phyloP scores from a whole-genome alignment of 306 rosid species.

The Cucurbita moschata region DNA sequence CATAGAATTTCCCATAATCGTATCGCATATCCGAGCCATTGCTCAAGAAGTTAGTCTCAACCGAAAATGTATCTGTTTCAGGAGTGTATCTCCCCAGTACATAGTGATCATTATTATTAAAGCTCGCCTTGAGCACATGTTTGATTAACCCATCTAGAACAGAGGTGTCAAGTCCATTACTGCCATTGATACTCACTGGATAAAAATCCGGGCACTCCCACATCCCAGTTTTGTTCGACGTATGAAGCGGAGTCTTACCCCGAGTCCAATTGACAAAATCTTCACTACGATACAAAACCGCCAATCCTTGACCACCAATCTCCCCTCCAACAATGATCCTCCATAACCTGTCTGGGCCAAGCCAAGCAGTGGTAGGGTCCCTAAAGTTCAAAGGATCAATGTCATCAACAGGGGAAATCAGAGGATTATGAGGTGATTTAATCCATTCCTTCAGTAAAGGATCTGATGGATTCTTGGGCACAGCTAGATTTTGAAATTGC shows the following conservation, averaged over 20 bases:
- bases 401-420: constrained; percentile 18
- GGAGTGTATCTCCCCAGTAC: constrained; percentile 29
- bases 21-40: constrained; percentile 18
- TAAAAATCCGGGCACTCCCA: constrained; percentile 46
- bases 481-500: constrained; percentile 32
- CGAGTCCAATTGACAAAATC: constrained; percentile 31
- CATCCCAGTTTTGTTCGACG: constrained; percentile 19
- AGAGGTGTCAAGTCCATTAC: constrained; percentile 34
- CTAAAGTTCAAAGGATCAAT: constrained; percentile 23
- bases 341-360: constrained; percentile 27
- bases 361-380: constrained; percentile 55
- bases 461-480: constrained; percentile 29
- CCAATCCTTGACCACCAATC: constrained; percentile 26
- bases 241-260: constrained; percentile 15
- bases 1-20: constrained; percentile 46
- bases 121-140: constrained; percentile 41
- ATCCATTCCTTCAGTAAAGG: constrained; percentile 36
- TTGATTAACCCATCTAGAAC: constrained; percentile 8
- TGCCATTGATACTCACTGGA: constrained; percentile 22
- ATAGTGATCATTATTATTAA: constrained; percentile 23
- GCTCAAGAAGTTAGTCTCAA: constrained; percentile 22
- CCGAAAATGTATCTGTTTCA: constrained; percentile 16
- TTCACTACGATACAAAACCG: constrained; percentile 23
- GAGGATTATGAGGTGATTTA: constrained; percentile 32
- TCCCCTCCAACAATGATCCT: constrained; percentile 28